Conservation (phyloP, 2,329 filamentous ascomycete species). For the Aspergillus pseudoviridinutans region DNA sequence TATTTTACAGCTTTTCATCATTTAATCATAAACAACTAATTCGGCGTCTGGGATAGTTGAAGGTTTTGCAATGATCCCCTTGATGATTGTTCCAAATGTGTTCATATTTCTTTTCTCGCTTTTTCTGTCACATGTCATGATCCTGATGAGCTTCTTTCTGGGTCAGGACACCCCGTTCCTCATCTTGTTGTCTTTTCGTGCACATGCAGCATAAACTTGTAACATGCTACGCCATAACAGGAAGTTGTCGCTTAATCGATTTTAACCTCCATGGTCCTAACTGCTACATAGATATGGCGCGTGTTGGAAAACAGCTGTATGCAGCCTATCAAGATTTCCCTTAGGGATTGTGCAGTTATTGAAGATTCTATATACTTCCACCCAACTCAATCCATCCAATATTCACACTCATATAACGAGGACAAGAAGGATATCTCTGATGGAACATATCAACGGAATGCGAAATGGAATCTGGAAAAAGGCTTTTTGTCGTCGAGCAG, state of each 20-base stretch:
- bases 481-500: neutral
- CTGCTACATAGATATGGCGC: neutral
- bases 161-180: constrained; percentile 10
- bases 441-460: constrained; percentile 1
- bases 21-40: constrained; percentile 38
- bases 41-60: constrained; percentile 32
- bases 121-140: constrained; percentile 15
- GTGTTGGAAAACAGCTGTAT: neutral
- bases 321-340: neutral
- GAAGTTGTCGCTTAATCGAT: constrained; percentile 13
- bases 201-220: constrained; percentile 24
- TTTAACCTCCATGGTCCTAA: neutral
- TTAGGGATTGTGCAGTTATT: neutral
- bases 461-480: neutral
- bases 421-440: constrained; percentile 16
- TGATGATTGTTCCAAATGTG: constrained; percentile 26
- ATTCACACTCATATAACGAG: constrained; percentile 11
- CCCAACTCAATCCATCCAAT: constrained; percentile 5
- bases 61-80: constrained; percentile 17
- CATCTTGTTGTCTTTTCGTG: constrained; percentile 10
- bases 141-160: constrained; percentile 13
- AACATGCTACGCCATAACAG: constrained; percentile 22
- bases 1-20: constrained; percentile 21
- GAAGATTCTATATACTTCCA: constrained; percentile 1
- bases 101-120: constrained; percentile 16